These are phyloP conservation scores for Rosa persica DNA, from an alignment of 306 rosid genomes.

Conservation along the genomic window DNA sequence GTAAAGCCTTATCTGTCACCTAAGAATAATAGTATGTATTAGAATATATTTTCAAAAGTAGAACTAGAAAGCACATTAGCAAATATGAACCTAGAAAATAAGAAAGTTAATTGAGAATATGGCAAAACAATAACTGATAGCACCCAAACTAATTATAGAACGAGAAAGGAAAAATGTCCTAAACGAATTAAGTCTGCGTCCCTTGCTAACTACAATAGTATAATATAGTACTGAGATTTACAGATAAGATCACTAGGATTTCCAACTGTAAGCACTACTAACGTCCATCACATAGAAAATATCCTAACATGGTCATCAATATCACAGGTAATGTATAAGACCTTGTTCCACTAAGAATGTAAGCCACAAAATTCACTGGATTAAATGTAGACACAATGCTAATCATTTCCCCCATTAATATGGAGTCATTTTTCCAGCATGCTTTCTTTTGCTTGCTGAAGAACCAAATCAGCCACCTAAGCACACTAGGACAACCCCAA, in stretches of 20 bases:
- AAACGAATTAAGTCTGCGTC: background rate
- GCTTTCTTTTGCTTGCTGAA: background rate
- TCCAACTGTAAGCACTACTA: background rate
- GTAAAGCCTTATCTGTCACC: constrained; percentile 94
- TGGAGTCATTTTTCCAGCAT: background rate
- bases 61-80: background rate
- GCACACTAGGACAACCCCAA: background rate
- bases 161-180: background rate
- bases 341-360: background rate
- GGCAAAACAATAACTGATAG: background rate
- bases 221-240: background rate
- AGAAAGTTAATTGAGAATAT: background rate
- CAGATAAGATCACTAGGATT: background rate
- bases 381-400: background rate
- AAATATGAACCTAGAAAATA: background rate
- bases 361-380: background rate
- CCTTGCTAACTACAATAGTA: background rate
- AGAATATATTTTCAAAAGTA: background rate
- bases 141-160: background rate
- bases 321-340: background rate
- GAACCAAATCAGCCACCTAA: constrained; percentile 4
- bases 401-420: background rate
- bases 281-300: background rate
- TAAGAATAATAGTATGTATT: constrained; percentile 26
- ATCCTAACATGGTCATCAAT: background rate